Evolutionary conservation across 208 protist genomes (phyloP), one percentile per base, ranked within the genome.

Genomic region (Leishmania guyanensis): DNA sequence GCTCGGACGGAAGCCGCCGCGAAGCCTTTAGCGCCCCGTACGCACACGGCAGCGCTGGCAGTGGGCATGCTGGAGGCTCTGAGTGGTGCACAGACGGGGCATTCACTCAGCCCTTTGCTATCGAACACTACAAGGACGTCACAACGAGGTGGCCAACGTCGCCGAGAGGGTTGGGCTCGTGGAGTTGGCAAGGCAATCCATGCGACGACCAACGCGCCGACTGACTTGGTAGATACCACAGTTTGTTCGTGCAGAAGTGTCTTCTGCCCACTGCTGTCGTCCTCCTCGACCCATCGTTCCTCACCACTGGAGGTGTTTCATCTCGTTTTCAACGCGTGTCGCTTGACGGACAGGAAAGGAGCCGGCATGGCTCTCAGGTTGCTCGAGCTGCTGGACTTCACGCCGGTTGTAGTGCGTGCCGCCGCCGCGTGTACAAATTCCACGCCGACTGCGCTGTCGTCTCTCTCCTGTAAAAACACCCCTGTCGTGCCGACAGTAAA

Each of bases 381-480:
- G 16, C 51, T 92, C n/a, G 87, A 89, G 29, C 53, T 84, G 26
- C 70, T 96, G 0, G 83, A 74, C 72, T 91, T 93, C 79, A 48
- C 80, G 20, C 85, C 89, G 17, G 78, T 86, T 8, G 22, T 89
- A 26, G 74, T 89, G 58, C 33, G 20, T 12, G 82, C 85, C n/a
- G 74, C 74, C 36, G 74, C 33, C 39, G 74, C 48, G 16, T 16
- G 69, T 53, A 12, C 20, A 1, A 16, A 22, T 54, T 43, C 22
- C 46, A 46, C 43, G 69, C 39, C 26, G 69, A 51, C 46, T 5
- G 26, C 8, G 6, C 46, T 51, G 26, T 53, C 69, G 8, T 29
- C 69, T 54, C 22, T 54, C 26, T 33, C 12, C 2, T 9, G 39
- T 20, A 43, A 56, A 16, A 68, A 8, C 36, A n/a, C 22, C 17